These are phyloP conservation scores for Euphorbia schlechtendalii DNA, from an alignment of 441 rosid species.

Conservation along the genomic window DNA sequence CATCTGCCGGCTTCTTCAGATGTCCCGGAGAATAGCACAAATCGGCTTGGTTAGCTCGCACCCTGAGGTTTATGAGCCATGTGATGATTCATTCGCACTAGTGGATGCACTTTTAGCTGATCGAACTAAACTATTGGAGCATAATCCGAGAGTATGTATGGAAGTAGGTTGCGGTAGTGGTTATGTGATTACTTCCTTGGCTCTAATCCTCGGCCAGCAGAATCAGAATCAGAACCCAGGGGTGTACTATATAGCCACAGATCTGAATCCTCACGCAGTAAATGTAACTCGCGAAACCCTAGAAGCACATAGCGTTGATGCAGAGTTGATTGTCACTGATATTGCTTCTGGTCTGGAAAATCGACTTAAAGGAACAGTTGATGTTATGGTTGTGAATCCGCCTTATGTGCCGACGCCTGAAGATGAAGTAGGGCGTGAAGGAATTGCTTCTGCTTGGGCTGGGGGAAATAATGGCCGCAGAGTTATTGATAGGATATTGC, in stretches of 20 bases:
- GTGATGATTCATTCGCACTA: slow-evolving; percentile 89
- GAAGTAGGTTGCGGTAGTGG: slow-evolving; percentile 96
- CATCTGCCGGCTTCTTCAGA: slow-evolving; percentile 10
- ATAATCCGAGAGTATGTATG: slow-evolving; percentile 58
- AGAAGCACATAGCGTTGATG: slow-evolving; percentile 60
- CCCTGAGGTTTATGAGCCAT: slow-evolving; percentile 85
- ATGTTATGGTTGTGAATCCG: slow-evolving; percentile 88
- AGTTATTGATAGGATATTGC: slow-evolving; percentile 72
- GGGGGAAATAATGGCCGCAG: slow-evolving; percentile 86
- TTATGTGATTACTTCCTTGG: slow-evolving; percentile 84
- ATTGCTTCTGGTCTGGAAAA: slow-evolving; percentile 59
- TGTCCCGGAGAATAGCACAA: slow-evolving; percentile 52
- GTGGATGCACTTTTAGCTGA: slow-evolving; percentile 89
- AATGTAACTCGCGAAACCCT: slow-evolving; percentile 59
- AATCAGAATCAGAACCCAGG: slow-evolving; percentile 32
- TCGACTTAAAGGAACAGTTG: slow-evolving; percentile 62
- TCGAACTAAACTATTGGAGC: slow-evolving; percentile 44
- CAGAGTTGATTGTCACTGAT: slow-evolving; percentile 56
- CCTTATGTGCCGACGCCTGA: slow-evolving; percentile 97
- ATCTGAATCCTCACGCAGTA: slow-evolving; percentile 57
- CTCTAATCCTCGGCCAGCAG: slow-evolving; percentile 49
- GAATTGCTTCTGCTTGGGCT: slow-evolving; percentile 93
- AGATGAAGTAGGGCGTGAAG: slow-evolving; percentile 73
- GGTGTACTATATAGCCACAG: slow-evolving; percentile 58
- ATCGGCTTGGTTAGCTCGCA: slow-evolving; percentile 78